Conservation (phyloP, 1,284 basidiomycete species). For the Puccinia hordei region DNA sequence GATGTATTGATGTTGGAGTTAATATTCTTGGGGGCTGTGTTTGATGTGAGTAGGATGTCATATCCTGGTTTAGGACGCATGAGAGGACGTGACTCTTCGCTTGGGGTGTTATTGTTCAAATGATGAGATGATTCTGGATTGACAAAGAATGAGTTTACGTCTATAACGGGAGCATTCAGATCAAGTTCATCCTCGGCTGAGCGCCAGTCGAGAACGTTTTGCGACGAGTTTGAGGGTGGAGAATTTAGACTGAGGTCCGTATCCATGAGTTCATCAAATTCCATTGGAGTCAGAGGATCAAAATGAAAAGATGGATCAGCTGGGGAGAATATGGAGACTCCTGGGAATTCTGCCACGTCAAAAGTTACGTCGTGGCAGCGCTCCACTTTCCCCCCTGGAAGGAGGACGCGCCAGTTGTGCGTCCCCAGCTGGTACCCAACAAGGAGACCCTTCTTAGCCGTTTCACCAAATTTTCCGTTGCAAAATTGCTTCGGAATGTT, state of each 20-base stretch:
- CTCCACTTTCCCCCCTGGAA: background rate
- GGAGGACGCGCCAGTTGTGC: slow-evolving; percentile 14
- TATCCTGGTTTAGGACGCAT: background rate
- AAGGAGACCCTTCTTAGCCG: background rate
- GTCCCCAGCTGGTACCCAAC: slow-evolving; percentile 10
- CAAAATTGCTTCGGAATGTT: background rate
- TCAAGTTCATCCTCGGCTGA: background rate
- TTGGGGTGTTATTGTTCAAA: background rate
- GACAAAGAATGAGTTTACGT: background rate
- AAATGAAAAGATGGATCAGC: background rate
- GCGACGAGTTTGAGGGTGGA: background rate
- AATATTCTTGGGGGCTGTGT: slow-evolving; percentile 2
- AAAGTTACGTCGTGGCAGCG: background rate
- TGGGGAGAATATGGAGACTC: background rate
- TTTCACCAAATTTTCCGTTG: slow-evolving; percentile 9
- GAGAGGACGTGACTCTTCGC: background rate
- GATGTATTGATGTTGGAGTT: background rate
- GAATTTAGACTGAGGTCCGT: background rate
- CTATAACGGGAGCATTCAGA: background rate
- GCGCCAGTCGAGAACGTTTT: background rate
- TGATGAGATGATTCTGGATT: background rate
- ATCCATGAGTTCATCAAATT: background rate
- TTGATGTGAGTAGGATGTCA: background rate
- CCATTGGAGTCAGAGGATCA: background rate
- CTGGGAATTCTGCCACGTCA: slow-evolving; percentile 11